Evolutionary conservation across 352 stramenopile species (phyloP), one percentile per base, ranked within the genome.

Genomic region (Phytophthora pluvialis): DNA sequence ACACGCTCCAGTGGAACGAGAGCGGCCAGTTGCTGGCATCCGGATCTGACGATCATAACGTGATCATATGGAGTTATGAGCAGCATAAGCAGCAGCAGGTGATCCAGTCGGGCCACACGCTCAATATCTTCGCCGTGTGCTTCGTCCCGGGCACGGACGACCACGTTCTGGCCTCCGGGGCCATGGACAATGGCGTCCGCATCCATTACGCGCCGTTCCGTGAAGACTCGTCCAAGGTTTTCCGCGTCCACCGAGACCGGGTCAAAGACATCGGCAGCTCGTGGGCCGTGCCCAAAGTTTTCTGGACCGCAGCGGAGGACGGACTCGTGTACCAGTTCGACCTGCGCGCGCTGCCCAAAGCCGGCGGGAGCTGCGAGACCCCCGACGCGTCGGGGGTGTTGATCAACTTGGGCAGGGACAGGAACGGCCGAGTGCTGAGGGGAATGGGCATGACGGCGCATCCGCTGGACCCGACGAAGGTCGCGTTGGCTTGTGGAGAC

Each of bases 71-170:
- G 88, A 86, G 91, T 54, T 94, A 95, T 64, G 65, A 70, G 36
- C 76, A 76, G 26, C 74, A 77, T 29, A 75, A 76, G 63, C 62
- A 72, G 49, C 70, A 74, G 12, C 69, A 89, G 28, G 52, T 72
- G 38, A 95, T 97, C 52, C 67, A 80, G 9, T 93, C 90, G 0
- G 86, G 82, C 18, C 89, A 97, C 64, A 64, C 60, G 0, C 75
- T 89, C 59, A 97, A 97, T 60, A 95, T 97, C 49, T 97, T 97
- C 65, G 84, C 83, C 5, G 86, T 95, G 11, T 89, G 87, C 64
- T 95, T 97, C 64, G 79, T 97, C 49, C 84, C 85, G 3, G 75
- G 76, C 44, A 92, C 84, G 1, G 83, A 93, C 64, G 82, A 93
- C 70, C 78, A 95, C 56, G 84, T 95, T 39, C 64, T 95, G 47